These are phyloP conservation scores for Geotrichum candidum DNA, from an alignment of 1,139 yeast species.

Conservation along the genomic window DNA sequence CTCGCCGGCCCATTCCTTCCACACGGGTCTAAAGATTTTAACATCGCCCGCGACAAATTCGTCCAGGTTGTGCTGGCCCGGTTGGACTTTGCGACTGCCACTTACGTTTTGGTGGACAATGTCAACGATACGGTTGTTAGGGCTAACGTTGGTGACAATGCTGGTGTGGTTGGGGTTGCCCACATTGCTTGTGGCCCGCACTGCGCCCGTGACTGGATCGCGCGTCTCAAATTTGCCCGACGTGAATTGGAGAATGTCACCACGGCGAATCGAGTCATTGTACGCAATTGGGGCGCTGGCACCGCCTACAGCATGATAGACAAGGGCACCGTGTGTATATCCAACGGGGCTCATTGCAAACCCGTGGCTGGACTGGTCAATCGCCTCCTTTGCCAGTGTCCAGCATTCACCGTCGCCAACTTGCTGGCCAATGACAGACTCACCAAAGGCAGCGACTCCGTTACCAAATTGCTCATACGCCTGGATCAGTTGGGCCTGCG, in stretches of 20 bases:
- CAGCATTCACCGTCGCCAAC: slow-evolving; percentile 76
- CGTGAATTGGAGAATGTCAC: slow-evolving; percentile 45
- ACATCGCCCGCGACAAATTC: slow-evolving; percentile 47
- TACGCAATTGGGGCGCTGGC: slow-evolving; percentile 28
- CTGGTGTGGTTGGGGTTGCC: slow-evolving; percentile 70
- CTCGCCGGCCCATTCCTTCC: slow-evolving; percentile 48
- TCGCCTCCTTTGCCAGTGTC: slow-evolving; percentile 66
- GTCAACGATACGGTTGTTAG: slow-evolving; percentile 32
- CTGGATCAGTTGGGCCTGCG: slow-evolving; percentile 37
- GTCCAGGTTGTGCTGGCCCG: slow-evolving; percentile 42
- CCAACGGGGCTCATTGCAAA: slow-evolving; percentile 56
- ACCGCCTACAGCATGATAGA: slow-evolving; percentile 35
- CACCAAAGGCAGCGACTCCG: slow-evolving; percentile 58
- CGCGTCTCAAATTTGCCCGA: slow-evolving; percentile 41
- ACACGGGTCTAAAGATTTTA: slow-evolving; percentile 51
- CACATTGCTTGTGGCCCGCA: slow-evolving; percentile 28
- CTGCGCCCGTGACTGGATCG: slow-evolving; percentile 20
- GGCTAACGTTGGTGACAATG: slow-evolving; percentile 41
- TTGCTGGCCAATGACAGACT: slow-evolving; percentile 46
- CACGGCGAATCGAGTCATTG: slow-evolving; percentile 38
- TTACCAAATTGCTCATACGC: slow-evolving; percentile 36
- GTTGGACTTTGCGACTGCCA: slow-evolving; percentile 45
- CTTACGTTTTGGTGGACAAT: slow-evolving; percentile 61
- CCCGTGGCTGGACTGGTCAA: slow-evolving; percentile 54
- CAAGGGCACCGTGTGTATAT: slow-evolving; percentile 53